These are phyloP conservation scores for Cynanchum wilfordii DNA, from an alignment of 257 asterid genomes.

Conservation along the genomic window DNA sequence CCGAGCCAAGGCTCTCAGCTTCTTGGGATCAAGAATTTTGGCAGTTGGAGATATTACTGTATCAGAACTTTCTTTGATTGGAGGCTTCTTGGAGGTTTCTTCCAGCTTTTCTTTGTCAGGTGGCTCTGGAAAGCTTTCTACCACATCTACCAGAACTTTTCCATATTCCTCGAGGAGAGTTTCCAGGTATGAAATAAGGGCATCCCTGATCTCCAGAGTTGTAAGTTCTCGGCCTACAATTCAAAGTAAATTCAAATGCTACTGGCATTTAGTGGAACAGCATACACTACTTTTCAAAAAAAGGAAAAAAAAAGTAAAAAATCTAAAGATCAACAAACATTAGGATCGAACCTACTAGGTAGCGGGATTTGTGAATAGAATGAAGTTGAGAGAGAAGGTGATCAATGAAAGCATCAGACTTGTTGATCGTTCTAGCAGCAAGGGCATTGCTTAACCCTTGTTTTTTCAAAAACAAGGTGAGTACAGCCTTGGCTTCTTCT, in stretches of 20 bases:
- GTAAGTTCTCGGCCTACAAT: conserved; percentile 88
- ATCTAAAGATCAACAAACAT: not conserved
- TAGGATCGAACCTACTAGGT: conserved; percentile 82
- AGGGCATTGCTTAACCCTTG: conserved; percentile 70
- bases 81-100: conserved; percentile 34
- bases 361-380: conserved; percentile 82
- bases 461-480: conserved; percentile 76
- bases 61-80: conserved; percentile 30
- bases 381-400: conserved; percentile 82
- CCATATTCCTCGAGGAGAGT: conserved; percentile 67
- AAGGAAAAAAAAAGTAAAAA: no score
- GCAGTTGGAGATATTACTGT: conserved; percentile 40
- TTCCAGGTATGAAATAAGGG: conserved; percentile 83
- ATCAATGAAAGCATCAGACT: conserved; percentile 77
- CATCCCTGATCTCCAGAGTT: conserved; percentile 84
- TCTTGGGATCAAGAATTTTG: conserved; percentile 42
- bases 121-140: conserved; percentile 72
- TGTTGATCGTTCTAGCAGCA: conserved; percentile 71
- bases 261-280: conserved; percentile 6
- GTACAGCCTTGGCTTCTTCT: conserved; percentile 93
- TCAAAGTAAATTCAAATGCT: conserved; percentile 10
- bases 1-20: conserved; percentile 75
- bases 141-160: conserved; percentile 52
- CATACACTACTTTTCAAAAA: not conserved
- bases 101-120: conserved; percentile 46